Evolutionary conservation across 2,329 filamentous ascomycete species (phyloP).

Genomic region (Phyllosticta paracitricarpa): DNA sequence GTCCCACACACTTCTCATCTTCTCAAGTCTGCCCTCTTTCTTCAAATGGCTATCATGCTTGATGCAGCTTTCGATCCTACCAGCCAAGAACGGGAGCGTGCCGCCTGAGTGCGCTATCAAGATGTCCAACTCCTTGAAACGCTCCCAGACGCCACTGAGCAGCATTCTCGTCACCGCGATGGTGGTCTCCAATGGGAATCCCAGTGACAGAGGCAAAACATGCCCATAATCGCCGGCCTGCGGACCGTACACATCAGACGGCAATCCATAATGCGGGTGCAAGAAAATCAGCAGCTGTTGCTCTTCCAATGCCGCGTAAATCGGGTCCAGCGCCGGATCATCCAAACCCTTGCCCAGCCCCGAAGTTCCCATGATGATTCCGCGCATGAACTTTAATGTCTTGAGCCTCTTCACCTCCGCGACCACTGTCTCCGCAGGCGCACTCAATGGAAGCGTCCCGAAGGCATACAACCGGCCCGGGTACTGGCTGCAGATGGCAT

Average conservation of each 20-base stretch:
- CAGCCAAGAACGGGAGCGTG: slow-evolving; percentile 79
- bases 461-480: slow-evolving; percentile 71
- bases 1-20: slow-evolving; percentile 53
- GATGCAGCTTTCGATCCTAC: slow-evolving; percentile 79
- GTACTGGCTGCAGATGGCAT: slow-evolving; percentile 56
- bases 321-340: slow-evolving; percentile 59
- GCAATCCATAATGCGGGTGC: slow-evolving; percentile 87
- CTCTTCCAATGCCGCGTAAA: slow-evolving; percentile 60
- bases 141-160: slow-evolving; percentile 75
- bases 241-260: slow-evolving; percentile 67
- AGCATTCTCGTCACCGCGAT: slow-evolving; percentile 84
- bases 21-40: slow-evolving; percentile 47
- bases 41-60: slow-evolving; percentile 70
- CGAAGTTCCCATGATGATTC: slow-evolving; percentile 80
- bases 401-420: slow-evolving; percentile 55
- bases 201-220: slow-evolving; percentile 73
- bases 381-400: slow-evolving; percentile 58
- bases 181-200: slow-evolving; percentile 87
- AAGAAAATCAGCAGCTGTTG: slow-evolving; percentile 63
- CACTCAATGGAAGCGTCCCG: slow-evolving; percentile 68
- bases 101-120: slow-evolving; percentile 82
- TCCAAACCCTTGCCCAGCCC: slow-evolving; percentile 71
- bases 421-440: slow-evolving; percentile 49
- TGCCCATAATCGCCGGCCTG: slow-evolving; percentile 70
- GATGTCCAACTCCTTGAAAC: slow-evolving; percentile 57